Evolutionary conservation across 2,329 filamentous ascomycete species (phyloP).

Genomic region (Trichoderma sp.): DNA sequence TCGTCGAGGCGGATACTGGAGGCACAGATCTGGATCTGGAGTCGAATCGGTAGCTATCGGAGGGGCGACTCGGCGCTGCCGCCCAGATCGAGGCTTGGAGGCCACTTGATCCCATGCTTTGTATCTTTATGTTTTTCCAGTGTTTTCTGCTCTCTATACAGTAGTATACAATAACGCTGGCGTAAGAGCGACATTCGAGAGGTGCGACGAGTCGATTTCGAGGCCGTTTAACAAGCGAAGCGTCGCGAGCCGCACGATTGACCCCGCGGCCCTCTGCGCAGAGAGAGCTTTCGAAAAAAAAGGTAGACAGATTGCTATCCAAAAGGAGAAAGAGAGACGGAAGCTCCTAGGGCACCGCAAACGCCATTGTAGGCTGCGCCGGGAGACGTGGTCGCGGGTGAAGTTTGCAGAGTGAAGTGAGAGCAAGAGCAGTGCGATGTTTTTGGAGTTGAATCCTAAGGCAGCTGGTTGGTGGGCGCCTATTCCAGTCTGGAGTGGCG

Average conservation of each 20-base stretch:
- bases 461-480: not conserved
- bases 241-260: not conserved
- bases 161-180: not conserved
- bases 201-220: not conserved
- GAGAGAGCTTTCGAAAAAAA: not conserved
- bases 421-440: not conserved
- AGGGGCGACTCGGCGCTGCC: not conserved
- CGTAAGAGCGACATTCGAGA: not conserved
- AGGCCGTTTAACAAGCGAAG: not conserved
- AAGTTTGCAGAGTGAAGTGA: not conserved
- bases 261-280: not conserved
- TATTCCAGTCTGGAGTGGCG: not conserved
- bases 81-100: slow-evolving; percentile 27
- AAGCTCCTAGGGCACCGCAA: not conserved
- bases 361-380: slow-evolving; percentile 8
- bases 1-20: slow-evolving; percentile 6
- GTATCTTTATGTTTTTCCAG: not conserved
- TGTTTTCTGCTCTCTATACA: not conserved
- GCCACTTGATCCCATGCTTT: slow-evolving; percentile 16
- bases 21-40: slow-evolving; percentile 27
- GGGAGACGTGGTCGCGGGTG: not conserved
- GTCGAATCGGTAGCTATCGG: slow-evolving; percentile 14
- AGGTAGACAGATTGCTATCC: not conserved
- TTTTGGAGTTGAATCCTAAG: not conserved
- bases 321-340: not conserved